Evolutionary conservation across 208 protist species (phyloP).

Genomic region (Acanthamoeba lugdunensis): DNA sequence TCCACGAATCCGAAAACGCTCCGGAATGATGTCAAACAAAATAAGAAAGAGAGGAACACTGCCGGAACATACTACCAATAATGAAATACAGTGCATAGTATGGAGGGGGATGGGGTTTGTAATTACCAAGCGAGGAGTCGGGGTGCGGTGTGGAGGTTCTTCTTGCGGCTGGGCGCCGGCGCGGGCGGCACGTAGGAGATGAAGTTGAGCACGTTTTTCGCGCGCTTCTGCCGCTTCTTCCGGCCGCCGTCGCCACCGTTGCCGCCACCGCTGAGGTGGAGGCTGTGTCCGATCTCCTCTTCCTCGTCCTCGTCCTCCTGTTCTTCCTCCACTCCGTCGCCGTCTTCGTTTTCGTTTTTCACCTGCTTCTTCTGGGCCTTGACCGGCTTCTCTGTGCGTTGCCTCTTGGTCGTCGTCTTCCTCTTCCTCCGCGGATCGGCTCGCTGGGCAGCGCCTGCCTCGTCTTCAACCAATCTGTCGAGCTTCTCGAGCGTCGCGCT

Average conservation of each 20-base stretch:
- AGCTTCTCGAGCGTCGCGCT: too few species aligned
- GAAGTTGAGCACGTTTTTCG: slow-evolving; percentile 20
- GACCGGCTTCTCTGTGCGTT: too few species aligned
- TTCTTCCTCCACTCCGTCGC: neutral
- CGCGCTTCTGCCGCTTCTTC: neutral
- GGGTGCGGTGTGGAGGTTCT: neutral
- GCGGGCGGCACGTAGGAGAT: slow-evolving; percentile 25
- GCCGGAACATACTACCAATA: too few species aligned
- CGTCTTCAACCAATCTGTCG: too few species aligned
- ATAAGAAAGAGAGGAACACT: neutral
- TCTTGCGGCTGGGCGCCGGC: neutral
- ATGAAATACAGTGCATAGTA: neutral
- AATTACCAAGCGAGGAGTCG: neutral
- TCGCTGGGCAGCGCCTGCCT: too few species aligned
- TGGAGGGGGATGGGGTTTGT: too few species aligned
- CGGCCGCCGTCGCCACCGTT: neutral
- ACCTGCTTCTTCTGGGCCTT: too few species aligned
- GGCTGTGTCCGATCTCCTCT: neutral
- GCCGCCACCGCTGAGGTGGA: neutral
- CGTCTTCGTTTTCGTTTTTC: too few species aligned
- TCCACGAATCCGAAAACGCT: too few species aligned
- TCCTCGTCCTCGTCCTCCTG: neutral
- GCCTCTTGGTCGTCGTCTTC: too few species aligned
- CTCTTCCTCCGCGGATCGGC: too few species aligned
- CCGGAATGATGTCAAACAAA: too few species aligned